Percentiles rank a stretch among this genome's conserved stretches.
These are phyloP conservation scores for Daldinia childiae DNA, from an alignment of 495 filamentous ascomycete species.

Conservation along the genomic window DNA sequence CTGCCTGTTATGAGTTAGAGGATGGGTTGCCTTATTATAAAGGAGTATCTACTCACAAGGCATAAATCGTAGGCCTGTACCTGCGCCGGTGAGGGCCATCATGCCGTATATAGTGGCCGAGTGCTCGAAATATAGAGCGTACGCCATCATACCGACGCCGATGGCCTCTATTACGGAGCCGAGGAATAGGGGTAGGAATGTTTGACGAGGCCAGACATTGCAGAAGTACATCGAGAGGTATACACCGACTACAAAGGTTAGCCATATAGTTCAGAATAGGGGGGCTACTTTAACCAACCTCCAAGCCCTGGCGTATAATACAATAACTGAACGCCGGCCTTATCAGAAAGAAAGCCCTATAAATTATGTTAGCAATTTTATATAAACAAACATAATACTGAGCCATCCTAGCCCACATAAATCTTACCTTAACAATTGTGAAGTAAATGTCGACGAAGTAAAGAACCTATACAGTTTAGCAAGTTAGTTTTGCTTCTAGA, in stretches of 20 bases:
- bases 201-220: slow-evolving; percentile 66
- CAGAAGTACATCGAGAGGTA: slow-evolving; percentile 64
- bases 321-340: slow-evolving; percentile 62
- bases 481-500: slow-evolving; percentile 31
- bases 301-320: slow-evolving; percentile 58
- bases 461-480: slow-evolving; percentile 53
- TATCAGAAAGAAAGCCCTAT: slow-evolving; percentile 53
- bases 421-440: slow-evolving; percentile 55
- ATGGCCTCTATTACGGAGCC: slow-evolving; percentile 60
- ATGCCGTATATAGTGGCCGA: slow-evolving; percentile 62
- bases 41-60: slow-evolving; percentile 39
- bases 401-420: no score
- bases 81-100: slow-evolving; percentile 66
- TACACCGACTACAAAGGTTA: slow-evolving; percentile 53
- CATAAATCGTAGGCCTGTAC: slow-evolving; percentile 64
- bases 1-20: slow-evolving; percentile 30
- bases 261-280: not conserved
- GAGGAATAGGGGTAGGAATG: slow-evolving; percentile 59
- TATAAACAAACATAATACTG: not conserved
- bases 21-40: not conserved
- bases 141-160: slow-evolving; percentile 59
- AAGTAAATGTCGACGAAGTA: slow-evolving; percentile 72
- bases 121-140: slow-evolving; percentile 54
- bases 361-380: not conserved
- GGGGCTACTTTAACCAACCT: slow-evolving; percentile 41